Percentiles rank a stretch among this genome's conserved stretches.
phyloP scores from a whole-genome alignment of 2,329 filamentous ascomycete species.

The Cryphonectria radicalis region DNA sequence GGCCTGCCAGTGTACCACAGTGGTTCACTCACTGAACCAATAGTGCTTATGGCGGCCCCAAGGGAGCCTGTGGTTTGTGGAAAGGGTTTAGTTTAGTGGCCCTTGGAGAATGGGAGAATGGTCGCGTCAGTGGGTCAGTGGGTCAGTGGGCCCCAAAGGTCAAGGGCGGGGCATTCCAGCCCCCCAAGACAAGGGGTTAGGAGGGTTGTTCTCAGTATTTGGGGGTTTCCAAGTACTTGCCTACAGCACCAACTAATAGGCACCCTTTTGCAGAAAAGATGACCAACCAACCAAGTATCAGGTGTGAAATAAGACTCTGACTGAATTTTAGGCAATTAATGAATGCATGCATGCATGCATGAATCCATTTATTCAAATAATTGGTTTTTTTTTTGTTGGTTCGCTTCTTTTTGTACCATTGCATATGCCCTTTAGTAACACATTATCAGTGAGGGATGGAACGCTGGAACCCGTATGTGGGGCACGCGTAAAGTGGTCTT shows the following conservation, averaged over 20 bases:
- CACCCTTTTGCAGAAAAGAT: no score
- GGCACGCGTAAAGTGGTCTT: conserved; percentile 10
- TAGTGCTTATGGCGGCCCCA: not conserved
- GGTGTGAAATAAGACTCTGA: not conserved
- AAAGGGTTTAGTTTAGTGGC: not conserved
- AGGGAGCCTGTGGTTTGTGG: not conserved
- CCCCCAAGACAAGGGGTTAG: not conserved
- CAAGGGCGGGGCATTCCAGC: conserved; percentile 13
- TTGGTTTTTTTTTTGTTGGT: not conserved
- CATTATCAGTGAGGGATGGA: not conserved
- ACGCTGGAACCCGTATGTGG: not conserved
- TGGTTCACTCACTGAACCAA: not conserved
- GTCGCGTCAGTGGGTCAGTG: not conserved
- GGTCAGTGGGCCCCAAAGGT: not conserved
- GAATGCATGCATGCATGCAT: not conserved
- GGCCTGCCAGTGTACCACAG: not conserved
- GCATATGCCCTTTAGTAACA: not conserved
- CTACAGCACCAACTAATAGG: no score
- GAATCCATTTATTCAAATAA: not conserved
- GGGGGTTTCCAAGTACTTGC: not conserved
- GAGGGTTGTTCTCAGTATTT: not conserved
- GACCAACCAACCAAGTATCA: not conserved
- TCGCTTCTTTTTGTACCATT: not conserved
- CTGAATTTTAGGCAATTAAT: not conserved
- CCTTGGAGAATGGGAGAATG: not conserved